Evolutionary conservation across 1,284 basidiomycete species (phyloP), one percentile per base, ranked within the genome.

Genomic region (Leccinum solheimii): DNA sequence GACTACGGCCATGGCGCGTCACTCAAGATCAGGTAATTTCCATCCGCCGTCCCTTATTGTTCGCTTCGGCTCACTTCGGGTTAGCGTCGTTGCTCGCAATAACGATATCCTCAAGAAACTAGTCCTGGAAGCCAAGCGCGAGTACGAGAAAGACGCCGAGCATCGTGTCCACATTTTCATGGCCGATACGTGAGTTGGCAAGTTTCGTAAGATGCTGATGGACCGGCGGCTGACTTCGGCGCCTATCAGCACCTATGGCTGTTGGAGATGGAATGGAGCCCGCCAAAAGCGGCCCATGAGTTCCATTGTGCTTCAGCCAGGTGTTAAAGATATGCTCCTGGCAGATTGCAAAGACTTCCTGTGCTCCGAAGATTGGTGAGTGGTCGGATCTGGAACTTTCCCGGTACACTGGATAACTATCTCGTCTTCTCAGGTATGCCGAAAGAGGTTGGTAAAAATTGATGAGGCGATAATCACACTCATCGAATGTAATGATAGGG

Each of bases 111-210:
- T 93, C 68, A 93, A 93, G 81, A 87, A 85, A 71, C 81, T 93
- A 21, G 91, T 93, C 14, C 76, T 93, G 43, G 91, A 93, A 75
- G 91, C 91, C 27, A 92, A 92, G 77, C 84, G 86, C 59, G 90
- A 92, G 64, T 93, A 93, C 67, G 91, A 93, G 76, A 92, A 91
- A 75, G 91, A 93, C 75, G 90, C 91, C 61, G 90, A 92, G 68
- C 91, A 93, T 70, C 86, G 90, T 63, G 91, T 93, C 57, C 91
- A 93, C 70, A 93, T 93, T 64, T 93, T 89, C 76, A 82, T 93
- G 78, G 91, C 89, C 43, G 91, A 93, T 77, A 89, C 88, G 89
- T 92, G 81, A 82, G 88, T 73, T 58, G 26, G 26, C 53, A 66
- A 32, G 19, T 58, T 57, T 16, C 55, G 57, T 66, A 66, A 57